Base-by-base conservation (phyloP, 2,329 filamentous ascomycete genomes). In the Fragosphaeria purpurea region DNA sequence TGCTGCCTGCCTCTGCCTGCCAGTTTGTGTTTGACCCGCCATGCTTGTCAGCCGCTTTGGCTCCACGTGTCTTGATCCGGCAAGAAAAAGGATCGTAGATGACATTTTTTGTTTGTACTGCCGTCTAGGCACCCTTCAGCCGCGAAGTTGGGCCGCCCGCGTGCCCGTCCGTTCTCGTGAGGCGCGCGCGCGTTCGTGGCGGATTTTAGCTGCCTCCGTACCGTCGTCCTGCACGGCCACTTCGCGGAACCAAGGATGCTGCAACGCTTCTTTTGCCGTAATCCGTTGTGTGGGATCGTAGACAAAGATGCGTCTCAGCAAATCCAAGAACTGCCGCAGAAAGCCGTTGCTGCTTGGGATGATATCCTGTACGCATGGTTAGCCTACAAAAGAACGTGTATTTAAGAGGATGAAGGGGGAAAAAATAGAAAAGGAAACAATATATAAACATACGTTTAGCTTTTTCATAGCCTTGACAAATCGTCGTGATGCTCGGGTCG, bases 391-490 rank as follows among this genome's bases (percentile, higher is more conserved):
- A 56, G 9, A 38, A 32, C 22, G 22, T 22, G 22, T 22, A 22
- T 22, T 22, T 5, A 11, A 7, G 9, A 22, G 2, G 13, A 8
- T 33, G 30, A 32, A 44, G 13, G n/a, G 9, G 4, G 8, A 42
- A 11, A 12, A n/a, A 3, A 43, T 34, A 1, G n/a, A 35, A 13
- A 30, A 4, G 5, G 1, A 5, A 5, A 13, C 34, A 11, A 11
- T 32, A 1, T 12, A 9, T 5, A 37, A 22, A 48, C 52, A 30
- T 68, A 85, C 82, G 53, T 76, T 71, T 33, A 86, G 67, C 50
- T 72, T 73, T 63, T 85, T 85, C 82, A 86, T 86, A n/a, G 80
- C 81, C 63, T 81, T 82, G 10, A 86, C 82, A 59, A 85, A 86
- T 58, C 80, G 71, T 54, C 75, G 71, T 1, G 81, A 85, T 4